These are phyloP conservation scores for Allium cepa DNA, from an alignment of 106 monocot genomes.

Conservation along the genomic window DNA sequence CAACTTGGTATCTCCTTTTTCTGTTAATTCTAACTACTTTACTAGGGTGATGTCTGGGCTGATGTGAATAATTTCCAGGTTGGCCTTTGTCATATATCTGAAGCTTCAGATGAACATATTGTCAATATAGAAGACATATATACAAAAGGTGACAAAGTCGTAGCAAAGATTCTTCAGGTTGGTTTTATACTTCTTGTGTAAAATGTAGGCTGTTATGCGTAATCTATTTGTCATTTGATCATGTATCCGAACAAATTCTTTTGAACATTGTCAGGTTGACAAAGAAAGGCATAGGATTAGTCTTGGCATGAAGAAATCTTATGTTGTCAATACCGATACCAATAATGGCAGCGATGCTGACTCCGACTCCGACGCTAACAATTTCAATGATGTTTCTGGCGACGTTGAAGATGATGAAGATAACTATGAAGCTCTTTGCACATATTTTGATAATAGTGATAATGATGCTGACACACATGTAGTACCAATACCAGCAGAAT, in stretches of 20 bases:
- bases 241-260: not conserved
- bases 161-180: slow-evolving; percentile 77
- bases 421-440: slow-evolving; percentile 1
- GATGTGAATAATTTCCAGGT: slow-evolving; percentile 36
- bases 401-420: slow-evolving; percentile 8
- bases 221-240: too few species aligned
- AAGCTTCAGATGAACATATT: slow-evolving; percentile 59
- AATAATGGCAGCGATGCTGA: slow-evolving; percentile 2
- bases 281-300: slow-evolving; percentile 51
- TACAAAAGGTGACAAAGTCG: slow-evolving; percentile 47
- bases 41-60: too few species aligned
- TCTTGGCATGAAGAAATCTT: slow-evolving; percentile 85
- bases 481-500: slow-evolving; percentile 18
- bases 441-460: slow-evolving; percentile 7
- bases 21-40: too few species aligned
- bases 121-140: slow-evolving; percentile 52
- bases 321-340: slow-evolving; percentile 14
- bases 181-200: not conserved
- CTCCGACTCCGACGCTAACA: not conserved
- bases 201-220: too few species aligned
- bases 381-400: slow-evolving; percentile 7
- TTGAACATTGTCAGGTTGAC: slow-evolving; percentile 48
- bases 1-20: slow-evolving; percentile 43
- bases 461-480: slow-evolving; percentile 10
- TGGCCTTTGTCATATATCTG: slow-evolving; percentile 87